Base-by-base conservation (phyloP, 2,329 filamentous ascomycete genomes). In the Endocalyx cinctus region DNA sequence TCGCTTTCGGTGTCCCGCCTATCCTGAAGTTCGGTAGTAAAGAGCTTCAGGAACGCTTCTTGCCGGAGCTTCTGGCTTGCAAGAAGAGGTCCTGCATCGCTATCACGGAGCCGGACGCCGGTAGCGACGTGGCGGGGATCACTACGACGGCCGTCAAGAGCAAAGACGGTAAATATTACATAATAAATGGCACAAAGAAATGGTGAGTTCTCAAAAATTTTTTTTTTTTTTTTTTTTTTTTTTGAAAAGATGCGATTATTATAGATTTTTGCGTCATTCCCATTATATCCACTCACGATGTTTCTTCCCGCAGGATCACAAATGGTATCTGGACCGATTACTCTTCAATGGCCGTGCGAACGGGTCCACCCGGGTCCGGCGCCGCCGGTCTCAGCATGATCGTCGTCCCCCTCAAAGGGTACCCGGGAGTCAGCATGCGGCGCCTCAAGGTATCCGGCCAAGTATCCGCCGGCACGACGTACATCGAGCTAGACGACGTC, bases 131-230 rank as follows among this genome's bases (percentile, higher is more conserved):
- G 2, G 80, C 82, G 6, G 82, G 81, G 48, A 83, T 87, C 43
- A 69, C 70, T 4, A 87, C 83, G 0, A 83, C 77, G 0, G 84
- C 83, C 2, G 64, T 58, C 4, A 80, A 78, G 55, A 73, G 67
- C 6, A 51, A 64, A 0, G 77, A 82, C 49, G 82, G 82, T 10
- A 79, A 77, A 52, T 63, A 76, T 48, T 88, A 82, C 51, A 69
- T 87, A 29, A 62, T 87, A 29, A 87, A 84, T 37, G 83, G 83
- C n/a, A 69, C 72, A 0, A 87, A 87, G 71, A 87, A 88, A 62
- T 88, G 84, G 83, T 36, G 30, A 15, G 41, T 37, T 15, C 20
- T 15, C n/a, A n/a, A n/a, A n/a, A n/a, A n/a, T n/a, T n/a, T n/a
- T n/a, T n/a, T n/a, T n/a, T n/a, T n/a, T n/a, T n/a, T n/a, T n/a